Evolutionary conservation across 2,329 filamentous ascomycete species (phyloP), one percentile per base, ranked within the genome.

Genomic region (Lachnellula hyalina): DNA sequence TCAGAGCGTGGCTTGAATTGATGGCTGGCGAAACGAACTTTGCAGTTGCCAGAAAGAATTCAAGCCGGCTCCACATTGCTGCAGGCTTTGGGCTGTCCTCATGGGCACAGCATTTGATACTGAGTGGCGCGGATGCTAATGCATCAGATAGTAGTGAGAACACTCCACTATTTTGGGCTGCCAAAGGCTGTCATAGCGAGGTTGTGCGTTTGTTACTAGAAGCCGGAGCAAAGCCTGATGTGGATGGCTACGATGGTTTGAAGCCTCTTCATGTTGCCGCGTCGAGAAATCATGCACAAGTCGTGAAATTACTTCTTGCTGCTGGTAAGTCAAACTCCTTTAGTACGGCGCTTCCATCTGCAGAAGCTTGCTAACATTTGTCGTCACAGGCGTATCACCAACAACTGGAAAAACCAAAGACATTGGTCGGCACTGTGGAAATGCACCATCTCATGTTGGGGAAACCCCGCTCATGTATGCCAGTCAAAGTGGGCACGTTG

Each of bases 191-290:
- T 34, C 63, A 68, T 45, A 45, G 53, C 5, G 59, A 58, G 11
- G 65, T 61, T 19, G 60, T 71, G 3, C 50, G 46, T 12, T 51
- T 60, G 1, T 60, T 74, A 5, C 52, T 75, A 7, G 55, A 67
- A 12, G 69, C 70, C 9, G 72, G 72, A 4, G 68, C 70, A 2
- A 53, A 69, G 40, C 66, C 71, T 0, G 51, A 71, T 6, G 63
- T 65, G 0, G 14, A 49, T 0, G 59, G 68, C 1, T 49, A 44
- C 6, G 2, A 52, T 17, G 72, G 73, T 0, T 44, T 62, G 0
- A 70, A 59, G n/a, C 69, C 74, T 5, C 54, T 76, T 1, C 70
- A 75, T 50, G 6, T 56, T 23, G 72, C 73, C 5, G 70, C 71
- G 2, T 55, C 5, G 4, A 62, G 57, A 8, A 72, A 72, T 38